Evolutionary conservation across 75 land plant genomes (phyloP), one percentile per base, ranked within the genome.

Genomic region (Cryptomeria japonica): DNA sequence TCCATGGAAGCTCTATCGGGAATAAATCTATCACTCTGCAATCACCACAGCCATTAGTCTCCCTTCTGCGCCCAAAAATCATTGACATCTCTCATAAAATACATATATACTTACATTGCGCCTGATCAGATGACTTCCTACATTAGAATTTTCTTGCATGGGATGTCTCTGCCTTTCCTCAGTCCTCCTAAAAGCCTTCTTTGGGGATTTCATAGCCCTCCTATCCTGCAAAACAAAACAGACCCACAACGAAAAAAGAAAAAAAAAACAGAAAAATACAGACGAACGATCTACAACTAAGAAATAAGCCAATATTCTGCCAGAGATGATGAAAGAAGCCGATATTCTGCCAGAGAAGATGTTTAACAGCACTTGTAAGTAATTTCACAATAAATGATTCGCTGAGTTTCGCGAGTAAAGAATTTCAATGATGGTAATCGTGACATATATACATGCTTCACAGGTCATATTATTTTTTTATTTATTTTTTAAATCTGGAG

Each of bases 1-100:
- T 94, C 93, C 92, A 92, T 94, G 39, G 95, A 90, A 6, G 92
- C 90, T 14, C 95, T 86, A 64, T 92, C 90, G 0, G 94, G 92
- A 46, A 94, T 94, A 86, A 94, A 94, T 31, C 95, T 72, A 19
- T 58, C 64, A 0, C 64, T 58, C 64, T 58, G 64, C 64, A 58
- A 15, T 19, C 64, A 58, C 64, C 16, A 58, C 64, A 58, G 18
- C 16, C 16, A 58, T 19, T 19, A 58, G 16, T 4, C 16, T n/a
- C 64, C 18, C 3, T 41, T 41, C 3, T 1, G 42, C 42, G 3
- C 42, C 2, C 3, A 41, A 41, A 41, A 41, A 41, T 41, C 1
- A 41, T 41, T 41, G 42, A 41, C 3, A 41, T 41, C 3, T 4
- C 42, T 41, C 42, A 41, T 41, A 41, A 41, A 3, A 41, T 3